phyloP scores from a whole-genome alignment of 2,329 filamentous ascomycete genomes.

The Diaporthe citri region DNA sequence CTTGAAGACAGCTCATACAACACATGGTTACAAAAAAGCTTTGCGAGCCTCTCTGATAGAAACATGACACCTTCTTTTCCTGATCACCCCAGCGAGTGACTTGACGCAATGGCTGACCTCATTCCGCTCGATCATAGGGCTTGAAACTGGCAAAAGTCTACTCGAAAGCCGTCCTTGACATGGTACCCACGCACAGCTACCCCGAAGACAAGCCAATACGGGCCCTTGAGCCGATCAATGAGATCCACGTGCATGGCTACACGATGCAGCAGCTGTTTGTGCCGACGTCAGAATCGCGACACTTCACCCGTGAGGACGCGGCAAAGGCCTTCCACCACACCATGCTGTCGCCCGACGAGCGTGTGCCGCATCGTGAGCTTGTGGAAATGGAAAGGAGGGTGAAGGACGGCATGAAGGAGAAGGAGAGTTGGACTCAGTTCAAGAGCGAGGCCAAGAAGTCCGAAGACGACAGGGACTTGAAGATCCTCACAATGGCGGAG shows the following conservation, averaged over 20 bases:
- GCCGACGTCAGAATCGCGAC: constrained; percentile 72
- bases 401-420: constrained; percentile 51
- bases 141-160: constrained; percentile 84
- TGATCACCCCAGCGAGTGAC: constrained; percentile 38
- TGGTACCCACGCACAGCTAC: constrained; percentile 81
- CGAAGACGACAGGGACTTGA: constrained; percentile 57
- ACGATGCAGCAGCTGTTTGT: constrained; percentile 75
- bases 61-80: constrained; percentile 34
- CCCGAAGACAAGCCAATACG: constrained; percentile 58
- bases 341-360: constrained; percentile 71
- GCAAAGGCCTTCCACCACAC: constrained; percentile 72
- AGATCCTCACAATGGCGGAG: constrained; percentile 51
- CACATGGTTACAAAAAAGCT: constrained; percentile 88
- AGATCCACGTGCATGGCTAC: constrained; percentile 71
- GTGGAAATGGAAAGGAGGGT: constrained; percentile 67
- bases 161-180: constrained; percentile 78
- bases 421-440: constrained; percentile 57
- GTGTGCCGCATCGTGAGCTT: constrained; percentile 73
- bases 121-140: constrained; percentile 63
- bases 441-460: constrained; percentile 53
- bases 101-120: constrained; percentile 43
- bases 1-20: constrained; percentile 84
- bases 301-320: constrained; percentile 75
- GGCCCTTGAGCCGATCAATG: constrained; percentile 73
- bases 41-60: constrained; percentile 80